Conservation (phyloP, 2,329 filamentous ascomycete species). For the Cytospora mali region DNA sequence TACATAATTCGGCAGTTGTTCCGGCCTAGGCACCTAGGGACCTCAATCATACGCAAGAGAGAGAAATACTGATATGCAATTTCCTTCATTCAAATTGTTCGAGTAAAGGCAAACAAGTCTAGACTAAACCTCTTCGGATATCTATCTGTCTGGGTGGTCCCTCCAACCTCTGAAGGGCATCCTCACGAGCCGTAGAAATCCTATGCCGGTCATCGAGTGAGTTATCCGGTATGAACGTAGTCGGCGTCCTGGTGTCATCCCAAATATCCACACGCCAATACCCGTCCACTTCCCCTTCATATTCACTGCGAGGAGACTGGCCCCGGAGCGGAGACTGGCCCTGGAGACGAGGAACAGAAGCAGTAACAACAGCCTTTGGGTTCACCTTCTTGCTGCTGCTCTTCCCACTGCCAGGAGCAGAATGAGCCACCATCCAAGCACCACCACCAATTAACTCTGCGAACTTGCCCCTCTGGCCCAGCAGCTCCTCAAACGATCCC, state of each 20-base stretch:
- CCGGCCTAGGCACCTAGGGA: no score
- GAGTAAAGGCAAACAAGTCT: no score
- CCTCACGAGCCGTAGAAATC: constrained; percentile 6
- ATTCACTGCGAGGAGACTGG: constrained; percentile 6
- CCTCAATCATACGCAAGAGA: no score
- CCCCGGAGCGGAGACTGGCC: neutral
- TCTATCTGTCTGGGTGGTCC: neutral
- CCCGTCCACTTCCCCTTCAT: neutral
- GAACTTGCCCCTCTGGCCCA: constrained; percentile 48
- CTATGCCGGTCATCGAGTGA: neutral
- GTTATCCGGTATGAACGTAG: neutral
- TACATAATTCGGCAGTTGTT: no score
- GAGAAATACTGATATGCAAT: no score
- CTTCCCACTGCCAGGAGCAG: neutral
- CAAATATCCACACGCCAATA: neutral
- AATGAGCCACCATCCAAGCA: constrained; percentile 32
- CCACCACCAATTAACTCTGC: constrained; percentile 48
- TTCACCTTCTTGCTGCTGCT: neutral
- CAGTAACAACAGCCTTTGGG: neutral
- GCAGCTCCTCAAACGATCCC: constrained; percentile 67
- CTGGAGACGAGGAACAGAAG: neutral
- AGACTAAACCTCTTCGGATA: neutral
- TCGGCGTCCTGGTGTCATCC: neutral
- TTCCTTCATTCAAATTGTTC: no score
- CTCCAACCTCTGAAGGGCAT: constrained; percentile 9